Conservation (phyloP, 2,329 filamentous ascomycete genomes). For the Sporothrix curviconia region DNA sequence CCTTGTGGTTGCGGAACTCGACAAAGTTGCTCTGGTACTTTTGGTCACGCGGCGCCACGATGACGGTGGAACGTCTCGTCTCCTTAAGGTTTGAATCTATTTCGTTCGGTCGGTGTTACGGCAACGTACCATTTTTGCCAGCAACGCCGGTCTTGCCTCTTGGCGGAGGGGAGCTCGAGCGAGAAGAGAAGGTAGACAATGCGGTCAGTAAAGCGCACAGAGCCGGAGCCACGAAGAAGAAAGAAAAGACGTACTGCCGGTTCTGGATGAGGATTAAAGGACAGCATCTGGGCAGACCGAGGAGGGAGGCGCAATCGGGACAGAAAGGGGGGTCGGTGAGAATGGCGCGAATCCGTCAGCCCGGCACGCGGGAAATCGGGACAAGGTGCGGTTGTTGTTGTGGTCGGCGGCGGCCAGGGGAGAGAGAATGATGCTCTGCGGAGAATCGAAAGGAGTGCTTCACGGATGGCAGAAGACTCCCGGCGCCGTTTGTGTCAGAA, state of each 20-base stretch:
- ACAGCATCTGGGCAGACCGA: conserved; percentile 48
- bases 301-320: no score
- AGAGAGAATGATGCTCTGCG: no score
- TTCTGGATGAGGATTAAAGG: conserved; percentile 88
- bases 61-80: conserved; percentile 97
- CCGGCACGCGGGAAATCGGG: no score
- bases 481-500: no score
- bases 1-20: conserved; percentile 89
- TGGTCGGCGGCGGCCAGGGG: no score
- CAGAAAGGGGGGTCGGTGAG: no score
- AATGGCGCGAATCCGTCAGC: no score
- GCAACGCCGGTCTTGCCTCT: conserved; percentile 97
- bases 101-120: conserved; percentile 96
- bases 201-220: no score
- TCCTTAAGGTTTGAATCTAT: conserved; percentile 99
- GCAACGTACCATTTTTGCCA: conserved; percentile 99
- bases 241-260: conserved; percentile 55
- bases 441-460: no score
- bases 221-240: no score
- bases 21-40: conserved; percentile 99
- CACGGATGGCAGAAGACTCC: no score
- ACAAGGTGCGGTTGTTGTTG: no score
- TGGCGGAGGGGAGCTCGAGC: not conserved
- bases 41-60: conserved; percentile 94
- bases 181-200: not conserved